Conservation (phyloP, 495 filamentous ascomycete genomes). For the Letharia lupina region DNA sequence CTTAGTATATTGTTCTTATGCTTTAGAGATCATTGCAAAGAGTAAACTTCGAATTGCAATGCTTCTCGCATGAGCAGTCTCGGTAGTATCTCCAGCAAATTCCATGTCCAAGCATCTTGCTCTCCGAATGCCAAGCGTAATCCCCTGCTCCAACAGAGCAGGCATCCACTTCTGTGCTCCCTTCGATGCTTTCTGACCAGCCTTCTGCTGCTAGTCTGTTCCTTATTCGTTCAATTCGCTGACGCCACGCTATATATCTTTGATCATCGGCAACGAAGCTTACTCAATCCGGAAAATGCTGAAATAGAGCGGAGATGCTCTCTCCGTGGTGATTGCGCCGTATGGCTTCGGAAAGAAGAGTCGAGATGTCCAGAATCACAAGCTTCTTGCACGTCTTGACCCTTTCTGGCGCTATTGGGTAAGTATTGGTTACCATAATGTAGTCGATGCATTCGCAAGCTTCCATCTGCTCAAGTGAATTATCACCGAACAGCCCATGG, state of each 20-base stretch:
- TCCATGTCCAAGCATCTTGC: not conserved
- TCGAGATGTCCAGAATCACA: conserved; percentile 78
- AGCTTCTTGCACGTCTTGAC: conserved; percentile 68
- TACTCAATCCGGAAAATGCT: conserved; percentile 52
- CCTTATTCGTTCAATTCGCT: not conserved
- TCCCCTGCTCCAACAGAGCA: not conserved
- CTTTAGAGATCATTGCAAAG: not conserved
- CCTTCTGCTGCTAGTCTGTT: not conserved
- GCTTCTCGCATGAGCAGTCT: not conserved
- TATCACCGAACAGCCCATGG: conserved; percentile 84
- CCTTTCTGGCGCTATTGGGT: conserved; percentile 73
- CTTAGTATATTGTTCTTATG: not conserved
- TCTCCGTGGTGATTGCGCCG: conserved; percentile 89
- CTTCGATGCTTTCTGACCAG: not conserved
- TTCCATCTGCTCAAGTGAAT: conserved; percentile 85
- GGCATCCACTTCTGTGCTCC: not conserved
- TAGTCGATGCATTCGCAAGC: conserved; percentile 83
- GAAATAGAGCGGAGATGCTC: conserved; percentile 80
- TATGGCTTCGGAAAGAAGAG: conserved; percentile 83
- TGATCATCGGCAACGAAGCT: too few species aligned
- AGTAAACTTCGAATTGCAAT: not conserved
- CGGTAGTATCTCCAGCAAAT: not conserved
- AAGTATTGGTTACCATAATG: conserved; percentile 94
- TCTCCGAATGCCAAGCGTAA: not conserved
- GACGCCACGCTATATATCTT: not conserved